Conservation (phyloP, 768 basidiomycete genomes). For the Solioccasus polychromus region DNA sequence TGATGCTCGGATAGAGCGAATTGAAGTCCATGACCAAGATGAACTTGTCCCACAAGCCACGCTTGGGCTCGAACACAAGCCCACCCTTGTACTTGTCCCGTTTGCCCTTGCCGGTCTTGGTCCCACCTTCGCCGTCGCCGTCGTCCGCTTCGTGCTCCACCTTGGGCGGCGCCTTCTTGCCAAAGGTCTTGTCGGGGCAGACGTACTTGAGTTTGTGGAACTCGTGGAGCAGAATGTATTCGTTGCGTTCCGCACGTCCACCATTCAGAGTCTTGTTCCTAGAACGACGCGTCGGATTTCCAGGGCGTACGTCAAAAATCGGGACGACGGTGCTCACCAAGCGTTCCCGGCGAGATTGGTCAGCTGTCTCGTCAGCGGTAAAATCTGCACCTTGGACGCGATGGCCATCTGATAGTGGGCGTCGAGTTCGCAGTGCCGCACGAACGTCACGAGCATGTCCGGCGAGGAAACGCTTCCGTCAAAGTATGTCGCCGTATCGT, state of each 20-base stretch:
- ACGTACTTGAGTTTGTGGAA: conserved; percentile 96
- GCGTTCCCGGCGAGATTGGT: conserved; percentile 96
- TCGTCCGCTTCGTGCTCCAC: conserved; percentile 52
- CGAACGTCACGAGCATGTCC: conserved; percentile 79
- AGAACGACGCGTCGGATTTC: background rate
- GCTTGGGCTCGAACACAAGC: conserved; percentile 94
- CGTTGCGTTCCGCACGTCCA: conserved; percentile 97
- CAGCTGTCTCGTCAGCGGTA: conserved; percentile 89
- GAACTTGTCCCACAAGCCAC: conserved; percentile 93
- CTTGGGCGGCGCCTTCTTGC: conserved; percentile 67
- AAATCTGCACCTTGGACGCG: conserved; percentile 86
- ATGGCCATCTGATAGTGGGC: conserved; percentile 98
- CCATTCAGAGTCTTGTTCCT: conserved; percentile 98
- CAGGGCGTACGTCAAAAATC: background rate
- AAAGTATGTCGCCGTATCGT: conserved; percentile 89
- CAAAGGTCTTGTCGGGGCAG: conserved; percentile 91
- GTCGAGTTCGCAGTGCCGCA: conserved; percentile 92
- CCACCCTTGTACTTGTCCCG: conserved; percentile 98
- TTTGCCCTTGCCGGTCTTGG: conserved; percentile 59
- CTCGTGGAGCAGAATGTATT: conserved; percentile 97
- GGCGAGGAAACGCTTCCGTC: conserved; percentile 79
- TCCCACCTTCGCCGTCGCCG: conserved; percentile 45
- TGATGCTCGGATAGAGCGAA: conserved; percentile 97
- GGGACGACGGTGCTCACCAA: conserved; percentile 71
- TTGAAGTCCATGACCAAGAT: conserved; percentile 99